Conservation (phyloP, 1,139 yeast genomes). For the Meyerozyma elateridarum region DNA sequence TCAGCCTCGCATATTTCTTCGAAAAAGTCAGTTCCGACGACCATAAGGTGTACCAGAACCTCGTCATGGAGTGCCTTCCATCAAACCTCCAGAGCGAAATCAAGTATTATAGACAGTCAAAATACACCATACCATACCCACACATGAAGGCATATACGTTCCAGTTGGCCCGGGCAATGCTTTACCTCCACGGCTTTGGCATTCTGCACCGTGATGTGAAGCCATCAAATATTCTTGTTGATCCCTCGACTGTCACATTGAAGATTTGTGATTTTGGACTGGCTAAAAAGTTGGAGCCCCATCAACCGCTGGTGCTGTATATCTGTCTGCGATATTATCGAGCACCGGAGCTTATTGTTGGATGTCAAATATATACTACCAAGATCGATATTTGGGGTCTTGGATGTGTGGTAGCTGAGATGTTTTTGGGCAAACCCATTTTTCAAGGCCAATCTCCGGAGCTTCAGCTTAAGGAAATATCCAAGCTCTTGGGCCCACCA, state of each 20-base stretch:
- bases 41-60: slow-evolving; percentile 65
- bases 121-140: slow-evolving; percentile 62
- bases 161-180: slow-evolving; percentile 78
- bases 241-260: slow-evolving; percentile 59
- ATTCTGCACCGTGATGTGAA: slow-evolving; percentile 80
- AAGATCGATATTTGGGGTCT: slow-evolving; percentile 84
- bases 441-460: slow-evolving; percentile 79
- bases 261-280: slow-evolving; percentile 83
- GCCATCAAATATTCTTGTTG: slow-evolving; percentile 73
- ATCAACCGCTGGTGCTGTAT: slow-evolving; percentile 72
- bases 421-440: slow-evolving; percentile 76
- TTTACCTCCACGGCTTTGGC: slow-evolving; percentile 73
- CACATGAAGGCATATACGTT: slow-evolving; percentile 77
- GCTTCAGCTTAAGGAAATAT: slow-evolving; percentile 70
- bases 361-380: slow-evolving; percentile 69
- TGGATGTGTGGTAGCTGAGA: slow-evolving; percentile 82
- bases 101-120: slow-evolving; percentile 59
- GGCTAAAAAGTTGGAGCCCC: slow-evolving; percentile 69
- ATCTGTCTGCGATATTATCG: slow-evolving; percentile 78
- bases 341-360: slow-evolving; percentile 79
- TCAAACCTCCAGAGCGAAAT: slow-evolving; percentile 72
- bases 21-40: slow-evolving; percentile 57
- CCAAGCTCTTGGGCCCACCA: slow-evolving; percentile 73
- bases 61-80: slow-evolving; percentile 85
- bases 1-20: slow-evolving; percentile 58